Conservation (phyloP, 2,329 filamentous ascomycete species). For the Penicillium occitanis region DNA sequence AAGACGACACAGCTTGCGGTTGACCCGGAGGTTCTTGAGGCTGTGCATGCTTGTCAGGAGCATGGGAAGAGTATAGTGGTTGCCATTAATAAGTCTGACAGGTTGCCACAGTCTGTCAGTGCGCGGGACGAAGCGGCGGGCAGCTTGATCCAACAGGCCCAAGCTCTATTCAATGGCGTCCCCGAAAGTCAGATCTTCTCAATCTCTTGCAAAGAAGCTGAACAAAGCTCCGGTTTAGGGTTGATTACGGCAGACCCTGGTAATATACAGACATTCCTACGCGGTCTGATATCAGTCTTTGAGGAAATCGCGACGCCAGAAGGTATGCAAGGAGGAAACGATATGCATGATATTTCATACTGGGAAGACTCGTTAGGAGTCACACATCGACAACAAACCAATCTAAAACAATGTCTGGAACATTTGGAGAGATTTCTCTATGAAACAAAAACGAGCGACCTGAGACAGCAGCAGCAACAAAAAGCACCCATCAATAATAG, state of each 20-base stretch:
- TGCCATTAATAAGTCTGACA: conserved; percentile 62
- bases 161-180: conserved; percentile 46
- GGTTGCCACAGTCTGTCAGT: conserved; percentile 32
- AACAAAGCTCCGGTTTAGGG: conserved; percentile 26
- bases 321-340: conserved; percentile 34
- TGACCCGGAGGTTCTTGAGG: conserved; percentile 59
- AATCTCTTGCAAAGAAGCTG: conserved; percentile 71
- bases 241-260: conserved; percentile 52
- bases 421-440: conserved; percentile 72
- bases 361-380: conserved; percentile 85
- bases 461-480: conserved; percentile 9
- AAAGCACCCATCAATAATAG: not conserved
- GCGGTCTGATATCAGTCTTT: conserved; percentile 68
- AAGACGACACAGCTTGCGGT: conserved; percentile 38
- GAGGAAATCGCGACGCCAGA: conserved; percentile 45
- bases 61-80: conserved; percentile 57
- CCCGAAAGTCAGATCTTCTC: conserved; percentile 52
- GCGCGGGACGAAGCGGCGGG: conserved; percentile 20
- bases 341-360: conserved; percentile 52
- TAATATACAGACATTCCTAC: conserved; percentile 67
- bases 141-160: conserved; percentile 40
- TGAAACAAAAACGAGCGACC: conserved; percentile 46
- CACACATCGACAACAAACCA: conserved; percentile 81
- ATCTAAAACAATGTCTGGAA: conserved; percentile 69
- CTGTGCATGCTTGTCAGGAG: conserved; percentile 52